Conservation (phyloP, 2,329 filamentous ascomycete genomes). For the Domatiomyces globalis region DNA sequence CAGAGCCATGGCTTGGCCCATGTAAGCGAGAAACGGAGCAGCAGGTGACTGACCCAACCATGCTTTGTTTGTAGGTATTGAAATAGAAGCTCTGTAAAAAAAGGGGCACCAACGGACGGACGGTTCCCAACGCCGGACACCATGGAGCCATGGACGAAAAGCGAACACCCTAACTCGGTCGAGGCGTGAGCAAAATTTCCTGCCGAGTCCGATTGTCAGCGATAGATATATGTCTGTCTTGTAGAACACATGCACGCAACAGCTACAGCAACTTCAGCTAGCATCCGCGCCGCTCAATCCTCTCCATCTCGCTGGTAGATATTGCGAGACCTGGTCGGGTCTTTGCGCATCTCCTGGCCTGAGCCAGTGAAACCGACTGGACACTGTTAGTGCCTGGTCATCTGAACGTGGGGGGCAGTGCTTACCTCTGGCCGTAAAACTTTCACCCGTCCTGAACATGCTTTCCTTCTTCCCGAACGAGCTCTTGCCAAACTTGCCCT, state of each 20-base stretch:
- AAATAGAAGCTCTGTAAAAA: too few species aligned
- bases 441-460: slow-evolving; percentile 90
- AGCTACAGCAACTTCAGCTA: slow-evolving; percentile 2
- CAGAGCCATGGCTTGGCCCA: too few species aligned
- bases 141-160: not conserved
- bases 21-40: too few species aligned
- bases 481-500: slow-evolving; percentile 38
- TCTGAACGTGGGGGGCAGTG: slow-evolving; percentile 6
- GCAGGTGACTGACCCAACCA: too few species aligned
- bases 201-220: not conserved
- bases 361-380: slow-evolving; percentile 92
- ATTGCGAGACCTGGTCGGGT: slow-evolving; percentile 65
- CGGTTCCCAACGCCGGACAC: too few species aligned
- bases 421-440: slow-evolving; percentile 71
- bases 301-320: slow-evolving; percentile 67
- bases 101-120: too few species aligned
- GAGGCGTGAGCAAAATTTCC: not conserved
- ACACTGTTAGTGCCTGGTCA: slow-evolving; percentile 17
- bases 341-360: slow-evolving; percentile 90
- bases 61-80: too few species aligned
- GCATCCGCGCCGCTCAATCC: slow-evolving; percentile 19
- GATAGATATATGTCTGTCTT: not conserved
- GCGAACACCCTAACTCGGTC: not conserved
- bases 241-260: too few species aligned
- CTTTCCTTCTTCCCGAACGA: slow-evolving; percentile 74